Evolutionary conservation across 2,329 filamentous ascomycete genomes (phyloP), one percentile per base, ranked within the genome.

Genomic region (Sphaerostilbella broomeana): DNA sequence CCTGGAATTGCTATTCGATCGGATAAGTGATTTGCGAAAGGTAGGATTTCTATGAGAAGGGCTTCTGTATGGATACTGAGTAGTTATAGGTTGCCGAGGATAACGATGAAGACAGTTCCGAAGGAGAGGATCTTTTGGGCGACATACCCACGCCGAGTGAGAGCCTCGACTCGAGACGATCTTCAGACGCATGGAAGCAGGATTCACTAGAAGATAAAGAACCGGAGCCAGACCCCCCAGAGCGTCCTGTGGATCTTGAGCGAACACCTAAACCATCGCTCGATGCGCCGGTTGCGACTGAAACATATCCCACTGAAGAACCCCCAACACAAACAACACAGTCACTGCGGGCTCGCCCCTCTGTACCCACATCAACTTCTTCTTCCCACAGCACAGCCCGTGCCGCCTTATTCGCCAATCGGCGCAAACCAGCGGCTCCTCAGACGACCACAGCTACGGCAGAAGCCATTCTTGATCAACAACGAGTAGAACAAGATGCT

Each of bases 401-500:
- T 39, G 63, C 63, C 6, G 62, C 65, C 12, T 67, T 72, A 44
- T 70, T 72, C 50, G 66, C 65, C 33, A 58, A 51, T 47, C 59
- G 60, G 30, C 53, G 60, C 39, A 56, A 62, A 10, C 52, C 63
- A 9, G 51, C 62, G 6, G 54, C 62, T 16, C 54, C 59, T 1
- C 51, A 61, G 39, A 52, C 61, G 4, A 64, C 69, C 4, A 69
- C 69, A 1, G 68, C 75, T 8, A 73, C 75, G 12, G 72, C 77
- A 1, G 87, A 94, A 64, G 73, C 79, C 1, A 73, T 88, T 21
- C 75, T 95, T 29, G 78, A 85, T 51, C 75, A 84, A 54, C 79
- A 94, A 55, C 82, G 86, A 38, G 70, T 69, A 38, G 87, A 95
- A 64, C 89, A 95, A 61, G 87, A 95, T 59, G 69, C 74, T 22